Conservation (phyloP, 768 basidiomycete species). For the Lactarius indigo region DNA sequence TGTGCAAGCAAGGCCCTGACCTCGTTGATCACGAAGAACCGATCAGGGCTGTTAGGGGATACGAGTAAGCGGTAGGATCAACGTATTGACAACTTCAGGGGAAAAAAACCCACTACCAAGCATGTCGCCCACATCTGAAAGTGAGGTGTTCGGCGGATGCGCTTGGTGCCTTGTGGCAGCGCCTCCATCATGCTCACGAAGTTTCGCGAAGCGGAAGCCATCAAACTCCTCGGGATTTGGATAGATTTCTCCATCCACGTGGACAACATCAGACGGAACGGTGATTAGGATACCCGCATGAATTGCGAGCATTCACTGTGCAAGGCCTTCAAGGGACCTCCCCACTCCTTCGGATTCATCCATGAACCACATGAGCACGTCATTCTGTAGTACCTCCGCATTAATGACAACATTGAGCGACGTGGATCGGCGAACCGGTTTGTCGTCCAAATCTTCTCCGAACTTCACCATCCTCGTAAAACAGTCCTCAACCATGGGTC, state of each 20-base stretch:
- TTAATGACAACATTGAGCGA: not conserved
- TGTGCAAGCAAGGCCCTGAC: no score
- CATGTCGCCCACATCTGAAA: constrained; percentile 31
- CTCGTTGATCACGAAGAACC: constrained; percentile 27
- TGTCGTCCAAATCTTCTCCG: not conserved
- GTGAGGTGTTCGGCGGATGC: constrained; percentile 33
- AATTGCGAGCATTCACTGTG: constrained; percentile 33
- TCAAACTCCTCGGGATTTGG: constrained; percentile 39
- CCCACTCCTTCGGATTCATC: constrained; percentile 33
- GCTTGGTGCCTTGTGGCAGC: constrained; percentile 26
- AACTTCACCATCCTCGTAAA: not conserved
- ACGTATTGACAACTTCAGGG: not conserved
- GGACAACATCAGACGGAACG: constrained; percentile 34
- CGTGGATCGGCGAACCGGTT: not conserved
- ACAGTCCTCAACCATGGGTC: not conserved
- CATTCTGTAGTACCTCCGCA: constrained; percentile 33
- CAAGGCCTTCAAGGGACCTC: constrained; percentile 31
- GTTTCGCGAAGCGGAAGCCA: constrained; percentile 39
- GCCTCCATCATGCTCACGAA: constrained; percentile 27
- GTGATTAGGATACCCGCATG: constrained; percentile 40
- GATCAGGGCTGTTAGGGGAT: no score
- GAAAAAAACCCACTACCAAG: constrained; percentile 29
- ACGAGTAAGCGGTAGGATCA: no score
- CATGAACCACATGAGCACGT: constrained; percentile 42
- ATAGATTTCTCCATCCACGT: constrained; percentile 43